Conservation (phyloP, 225 moss, liverwort and hornwort genomes). For the Takakia lepidozioides region DNA sequence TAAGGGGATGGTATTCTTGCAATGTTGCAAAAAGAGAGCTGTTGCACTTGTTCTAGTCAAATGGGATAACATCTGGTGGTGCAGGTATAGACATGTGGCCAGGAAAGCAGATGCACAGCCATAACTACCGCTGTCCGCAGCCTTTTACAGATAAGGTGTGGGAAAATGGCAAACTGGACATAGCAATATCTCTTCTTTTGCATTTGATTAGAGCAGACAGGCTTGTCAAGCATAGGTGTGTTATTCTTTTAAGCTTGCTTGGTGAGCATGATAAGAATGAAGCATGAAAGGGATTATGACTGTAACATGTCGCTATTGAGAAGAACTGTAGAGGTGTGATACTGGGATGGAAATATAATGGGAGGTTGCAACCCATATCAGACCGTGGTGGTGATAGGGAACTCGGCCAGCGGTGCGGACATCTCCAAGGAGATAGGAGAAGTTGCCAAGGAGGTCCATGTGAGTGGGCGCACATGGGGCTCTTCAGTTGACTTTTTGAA, state of each 20-base stretch:
- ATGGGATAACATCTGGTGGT: not conserved
- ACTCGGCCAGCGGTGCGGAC: constrained; percentile 58
- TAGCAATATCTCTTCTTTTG: too few relatives aligned
- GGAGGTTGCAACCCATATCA: constrained; percentile 23
- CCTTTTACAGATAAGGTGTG: constrained; percentile 69
- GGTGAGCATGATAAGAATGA: too few relatives aligned
- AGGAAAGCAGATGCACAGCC: constrained; percentile 79
- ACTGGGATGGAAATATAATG: constrained; percentile 1
- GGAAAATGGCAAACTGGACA: too few relatives aligned
- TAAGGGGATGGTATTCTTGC: constrained; percentile 12
- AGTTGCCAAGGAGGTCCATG: constrained; percentile 71
- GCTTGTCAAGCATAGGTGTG: too few relatives aligned
- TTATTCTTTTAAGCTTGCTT: too few relatives aligned
- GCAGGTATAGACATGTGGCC: constrained; percentile 82
- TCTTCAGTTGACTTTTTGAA: constrained; percentile 26
- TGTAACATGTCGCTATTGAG: too few relatives aligned
- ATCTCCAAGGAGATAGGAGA: constrained; percentile 57
- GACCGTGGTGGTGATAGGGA: constrained; percentile 83
- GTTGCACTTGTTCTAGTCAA: too few relatives aligned
- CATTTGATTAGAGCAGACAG: too few relatives aligned
- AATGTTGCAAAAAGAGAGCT: too few relatives aligned
- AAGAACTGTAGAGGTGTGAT: not conserved
- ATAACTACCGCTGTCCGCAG: constrained; percentile 76
- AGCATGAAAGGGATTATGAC: too few relatives aligned
- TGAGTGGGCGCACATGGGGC: constrained; percentile 64